Evolutionary conservation across 306 rosid genomes (phyloP).

Genomic region (Calophaca sinica): DNA sequence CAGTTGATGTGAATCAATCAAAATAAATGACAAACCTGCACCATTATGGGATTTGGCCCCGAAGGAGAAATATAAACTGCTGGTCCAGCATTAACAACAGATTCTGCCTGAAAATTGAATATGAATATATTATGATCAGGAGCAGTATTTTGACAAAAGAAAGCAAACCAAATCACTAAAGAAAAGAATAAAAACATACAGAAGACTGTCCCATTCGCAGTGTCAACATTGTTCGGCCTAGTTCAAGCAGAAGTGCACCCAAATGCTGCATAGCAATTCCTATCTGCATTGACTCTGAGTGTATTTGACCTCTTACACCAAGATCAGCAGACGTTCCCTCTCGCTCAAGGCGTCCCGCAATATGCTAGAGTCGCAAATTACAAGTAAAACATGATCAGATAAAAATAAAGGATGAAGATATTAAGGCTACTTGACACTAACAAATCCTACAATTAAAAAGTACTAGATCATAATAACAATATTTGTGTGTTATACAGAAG

Average conservation of each 20-base stretch:
- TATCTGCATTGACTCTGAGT: conserved; percentile 74
- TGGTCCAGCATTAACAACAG: conserved; percentile 89
- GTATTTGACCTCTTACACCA: conserved; percentile 71
- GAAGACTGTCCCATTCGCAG: conserved; percentile 87
- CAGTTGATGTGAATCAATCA: conserved; percentile 6
- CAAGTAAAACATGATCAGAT: conserved; percentile 53
- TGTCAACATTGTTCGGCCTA: conserved; percentile 95
- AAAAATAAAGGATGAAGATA: conserved; percentile 24
- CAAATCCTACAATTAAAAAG: conserved; percentile 22
- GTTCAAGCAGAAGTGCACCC: conserved; percentile 93
- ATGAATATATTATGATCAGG: conserved; percentile 16
- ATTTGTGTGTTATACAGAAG: conserved; percentile 13
- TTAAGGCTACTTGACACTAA: conserved; percentile 33
- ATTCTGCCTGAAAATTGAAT: conserved; percentile 72
- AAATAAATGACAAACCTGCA: conserved; percentile 74
- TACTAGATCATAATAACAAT: conserved; percentile 24
- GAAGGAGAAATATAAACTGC: conserved; percentile 93
- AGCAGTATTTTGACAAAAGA: conserved; percentile 37
- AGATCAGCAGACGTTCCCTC: conserved; percentile 72
- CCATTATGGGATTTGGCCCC: conserved; percentile 99
- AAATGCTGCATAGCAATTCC: conserved; percentile 91
- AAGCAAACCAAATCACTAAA: conserved; percentile 37
- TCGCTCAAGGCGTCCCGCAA: conserved; percentile 90
- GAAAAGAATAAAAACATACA: conserved; percentile 63
- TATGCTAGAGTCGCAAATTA: conserved; percentile 74